These are phyloP conservation scores for Ricinus communis DNA, from an alignment of 345 rosid genomes.

Conservation along the genomic window DNA sequence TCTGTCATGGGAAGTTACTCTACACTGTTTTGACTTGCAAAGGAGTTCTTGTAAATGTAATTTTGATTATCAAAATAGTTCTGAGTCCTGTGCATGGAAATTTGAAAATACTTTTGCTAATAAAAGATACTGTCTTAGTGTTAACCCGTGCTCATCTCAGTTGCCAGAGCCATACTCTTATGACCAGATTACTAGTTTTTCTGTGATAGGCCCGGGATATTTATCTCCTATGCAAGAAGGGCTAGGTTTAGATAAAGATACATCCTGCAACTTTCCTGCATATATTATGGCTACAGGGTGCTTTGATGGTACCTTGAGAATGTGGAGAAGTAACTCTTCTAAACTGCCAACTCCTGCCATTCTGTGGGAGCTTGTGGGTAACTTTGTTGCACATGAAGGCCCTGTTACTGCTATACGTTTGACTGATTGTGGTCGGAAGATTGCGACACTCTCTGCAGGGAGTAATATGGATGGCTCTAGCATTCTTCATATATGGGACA, in stretches of 20 bases:
- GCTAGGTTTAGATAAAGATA: constrained; percentile 29
- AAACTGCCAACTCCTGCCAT: constrained; percentile 30
- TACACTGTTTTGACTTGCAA: constrained; percentile 49
- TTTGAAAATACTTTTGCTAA: constrained; percentile 51
- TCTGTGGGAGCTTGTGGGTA: constrained; percentile 80
- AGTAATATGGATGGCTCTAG: constrained; percentile 29
- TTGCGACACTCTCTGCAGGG: constrained; percentile 56
- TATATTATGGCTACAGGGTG: constrained; percentile 82
- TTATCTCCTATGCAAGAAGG: constrained; percentile 34
- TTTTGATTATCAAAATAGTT: constrained; percentile 40
- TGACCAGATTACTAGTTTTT: constrained; percentile 64
- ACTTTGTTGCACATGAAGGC: constrained; percentile 51
- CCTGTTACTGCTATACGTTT: constrained; percentile 55
- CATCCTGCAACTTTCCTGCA: constrained; percentile 39
- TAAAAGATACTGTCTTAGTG: constrained; percentile 50
- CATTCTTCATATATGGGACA: constrained; percentile 62
- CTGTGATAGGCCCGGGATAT: constrained; percentile 50
- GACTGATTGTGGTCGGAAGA: constrained; percentile 64
- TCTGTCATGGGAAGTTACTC: constrained; percentile 65
- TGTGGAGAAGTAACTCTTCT: constrained; percentile 65
- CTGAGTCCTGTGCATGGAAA: constrained; percentile 34
- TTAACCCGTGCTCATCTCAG: constrained; percentile 56
- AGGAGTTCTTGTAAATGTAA: constrained; percentile 47
- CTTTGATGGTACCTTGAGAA: constrained; percentile 72
- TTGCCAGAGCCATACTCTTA: constrained; percentile 57